Evolutionary conservation across 2,329 filamentous ascomycete genomes (phyloP), one percentile per base, ranked within the genome.

Genomic region (Clathrospora elynae): DNA sequence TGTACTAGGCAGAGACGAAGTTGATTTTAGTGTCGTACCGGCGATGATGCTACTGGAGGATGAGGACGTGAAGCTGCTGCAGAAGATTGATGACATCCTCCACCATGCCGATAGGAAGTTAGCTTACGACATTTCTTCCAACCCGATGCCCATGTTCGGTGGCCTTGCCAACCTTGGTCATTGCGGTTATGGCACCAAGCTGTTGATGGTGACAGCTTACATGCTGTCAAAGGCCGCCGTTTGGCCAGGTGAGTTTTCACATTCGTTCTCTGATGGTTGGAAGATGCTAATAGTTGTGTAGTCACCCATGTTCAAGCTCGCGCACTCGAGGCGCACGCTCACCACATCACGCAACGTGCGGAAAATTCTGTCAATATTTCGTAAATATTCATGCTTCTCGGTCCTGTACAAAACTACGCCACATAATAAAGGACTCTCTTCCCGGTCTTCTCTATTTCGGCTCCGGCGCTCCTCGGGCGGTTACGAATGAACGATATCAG

Each of bases 31-130:
- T 1, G 85, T 91, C 55, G 87, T 95, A 6, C 90, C 90, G 2
- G 89, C 86, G 2, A 87, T 95, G 42, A 90, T 96, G 83, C 80
- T 96, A 3, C 78, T 97, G 1, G 91, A 96, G 61, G 88, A 93
- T 12, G 92, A 97, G 64, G 92, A 99, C 55, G 81, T 87, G 53
- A 92, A 92, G 68, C 77, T 97, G 2, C 74, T 97, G 5, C 78
- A 82, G 30, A 96, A 95, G 72, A 84, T 96, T 16, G 82, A 87
- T 54, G 86, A 89, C 51, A 86, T 97, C 7, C 73, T 96, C 26
- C 75, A 79, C 23, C 86, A 82, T 49, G 84, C 89, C 7, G 89
- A 96, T 67, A 77, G 82, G 61, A 96, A 95, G 72, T 84, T 95
- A 75, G 84, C 80, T 30, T 78, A 75, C 40, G 75, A 71, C 35